phyloP scores from a whole-genome alignment of 768 basidiomycete species.

The Hypholoma fasciculare region DNA sequence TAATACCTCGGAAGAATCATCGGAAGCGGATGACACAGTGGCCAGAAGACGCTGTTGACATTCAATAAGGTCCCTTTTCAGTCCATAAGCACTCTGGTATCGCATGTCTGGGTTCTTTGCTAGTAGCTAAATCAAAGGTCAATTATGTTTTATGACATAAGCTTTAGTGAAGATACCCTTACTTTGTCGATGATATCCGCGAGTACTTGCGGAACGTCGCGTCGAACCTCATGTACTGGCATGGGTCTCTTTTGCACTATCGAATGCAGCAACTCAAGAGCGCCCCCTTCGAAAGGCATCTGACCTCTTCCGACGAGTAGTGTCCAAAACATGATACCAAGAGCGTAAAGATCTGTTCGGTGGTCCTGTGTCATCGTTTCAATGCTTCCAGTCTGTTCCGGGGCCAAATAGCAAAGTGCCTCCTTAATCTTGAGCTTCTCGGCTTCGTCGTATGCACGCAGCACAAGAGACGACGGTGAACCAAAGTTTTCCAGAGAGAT shows the following conservation, averaged over 20 bases:
- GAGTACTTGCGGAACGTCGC: slow-evolving; percentile 72
- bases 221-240: slow-evolving; percentile 73
- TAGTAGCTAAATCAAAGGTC: slow-evolving; percentile 45
- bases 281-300: slow-evolving; percentile 61
- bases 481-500: slow-evolving; percentile 71
- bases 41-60: slow-evolving; percentile 66
- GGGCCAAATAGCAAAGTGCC: slow-evolving; percentile 72
- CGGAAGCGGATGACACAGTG: slow-evolving; percentile 56
- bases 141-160: background rate
- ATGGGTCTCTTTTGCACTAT: slow-evolving; percentile 74
- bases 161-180: background rate
- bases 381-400: slow-evolving; percentile 75
- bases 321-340: slow-evolving; percentile 76
- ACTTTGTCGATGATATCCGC: slow-evolving; percentile 73
- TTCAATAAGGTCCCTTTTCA: slow-evolving; percentile 66
- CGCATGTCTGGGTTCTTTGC: slow-evolving; percentile 65
- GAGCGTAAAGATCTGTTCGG: slow-evolving; percentile 71
- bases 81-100: slow-evolving; percentile 72
- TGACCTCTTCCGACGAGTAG: slow-evolving; percentile 68
- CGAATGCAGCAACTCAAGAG: slow-evolving; percentile 65
- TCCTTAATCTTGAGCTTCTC: slow-evolving; percentile 75
- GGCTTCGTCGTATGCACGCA: slow-evolving; percentile 57
- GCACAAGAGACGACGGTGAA: slow-evolving; percentile 68
- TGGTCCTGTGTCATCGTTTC: slow-evolving; percentile 74
- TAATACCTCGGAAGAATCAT: slow-evolving; percentile 54